Evolutionary conservation across 192 early-diverging fungal genomes (phyloP).

Genomic region (Backusella mclennaniae): DNA sequence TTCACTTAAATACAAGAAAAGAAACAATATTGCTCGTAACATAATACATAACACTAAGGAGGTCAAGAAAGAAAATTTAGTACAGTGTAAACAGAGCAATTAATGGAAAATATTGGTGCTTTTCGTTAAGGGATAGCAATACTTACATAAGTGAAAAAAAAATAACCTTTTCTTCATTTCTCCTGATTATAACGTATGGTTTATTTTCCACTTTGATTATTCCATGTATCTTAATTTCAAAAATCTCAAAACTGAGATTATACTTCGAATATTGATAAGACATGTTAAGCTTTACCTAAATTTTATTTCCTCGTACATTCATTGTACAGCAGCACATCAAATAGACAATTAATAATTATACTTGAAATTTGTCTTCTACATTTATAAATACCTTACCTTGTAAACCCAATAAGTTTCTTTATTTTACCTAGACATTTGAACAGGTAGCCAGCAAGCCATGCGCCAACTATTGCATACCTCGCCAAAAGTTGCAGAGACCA

Average conservation of each 20-base stretch:
- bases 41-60: background rate
- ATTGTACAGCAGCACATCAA: slow-evolving; percentile 4
- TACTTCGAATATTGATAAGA: too few relatives aligned
- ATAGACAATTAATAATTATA: slow-evolving; percentile 10
- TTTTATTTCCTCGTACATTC: slow-evolving; percentile 11
- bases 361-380: slow-evolving; percentile 7
- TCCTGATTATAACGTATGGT: slow-evolving; percentile 2
- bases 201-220: slow-evolving; percentile 11
- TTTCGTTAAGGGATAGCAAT: background rate
- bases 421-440: slow-evolving; percentile 17
- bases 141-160: slow-evolving; percentile 13
- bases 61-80: slow-evolving; percentile 10
- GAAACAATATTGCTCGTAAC: slow-evolving; percentile 6
- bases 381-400: slow-evolving; percentile 15
- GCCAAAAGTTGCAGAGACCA: slow-evolving; percentile 8
- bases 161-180: slow-evolving; percentile 16
- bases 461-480: slow-evolving; percentile 17
- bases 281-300: background rate
- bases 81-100: slow-evolving; percentile 6
- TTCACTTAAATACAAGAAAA: too few relatives aligned
- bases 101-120: slow-evolving; percentile 6
- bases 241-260: background rate
- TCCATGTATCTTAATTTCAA: background rate
- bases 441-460: slow-evolving; percentile 7
- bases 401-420: slow-evolving; percentile 4